Conservation (phyloP, 2,329 filamentous ascomycete species). For the Colletotrichum coccodes region DNA sequence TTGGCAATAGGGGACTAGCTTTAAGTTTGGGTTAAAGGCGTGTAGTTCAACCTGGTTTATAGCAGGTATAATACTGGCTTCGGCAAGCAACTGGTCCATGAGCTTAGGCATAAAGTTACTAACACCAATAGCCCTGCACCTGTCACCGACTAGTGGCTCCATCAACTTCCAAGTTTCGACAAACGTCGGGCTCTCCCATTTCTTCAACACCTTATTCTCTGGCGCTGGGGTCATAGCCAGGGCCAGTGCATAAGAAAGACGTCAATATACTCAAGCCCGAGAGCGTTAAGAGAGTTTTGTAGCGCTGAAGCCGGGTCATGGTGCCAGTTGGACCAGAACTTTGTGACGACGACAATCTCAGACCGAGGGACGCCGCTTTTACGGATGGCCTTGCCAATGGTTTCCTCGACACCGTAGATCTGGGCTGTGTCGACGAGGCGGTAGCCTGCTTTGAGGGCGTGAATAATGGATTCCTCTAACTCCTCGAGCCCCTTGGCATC, state of each 20-base stretch:
- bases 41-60: slow-evolving; percentile 47
- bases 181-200: slow-evolving; percentile 39
- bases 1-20: slow-evolving; percentile 44
- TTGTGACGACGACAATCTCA: slow-evolving; percentile 60
- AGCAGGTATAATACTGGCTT: slow-evolving; percentile 39
- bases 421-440: slow-evolving; percentile 42
- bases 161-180: slow-evolving; percentile 41
- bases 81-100: slow-evolving; percentile 39
- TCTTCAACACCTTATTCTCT: slow-evolving; percentile 36
- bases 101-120: slow-evolving; percentile 46
- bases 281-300: slow-evolving; percentile 38
- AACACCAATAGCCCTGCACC: slow-evolving; percentile 42
- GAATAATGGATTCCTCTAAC: slow-evolving; percentile 43
- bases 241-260: slow-evolving; percentile 50
- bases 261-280: slow-evolving; percentile 45
- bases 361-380: slow-evolving; percentile 44
- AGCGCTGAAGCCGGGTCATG: slow-evolving; percentile 41
- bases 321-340: slow-evolving; percentile 47
- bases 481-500: slow-evolving; percentile 38
- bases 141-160: slow-evolving; percentile 40
- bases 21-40: slow-evolving; percentile 43
- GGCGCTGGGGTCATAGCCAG: slow-evolving; percentile 37
- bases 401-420: slow-evolving; percentile 39
- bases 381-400: slow-evolving; percentile 44
- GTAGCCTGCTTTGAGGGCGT: slow-evolving; percentile 42